phyloP scores from a whole-genome alignment of 495 filamentous ascomycete species.

The Penicillium taxi region DNA sequence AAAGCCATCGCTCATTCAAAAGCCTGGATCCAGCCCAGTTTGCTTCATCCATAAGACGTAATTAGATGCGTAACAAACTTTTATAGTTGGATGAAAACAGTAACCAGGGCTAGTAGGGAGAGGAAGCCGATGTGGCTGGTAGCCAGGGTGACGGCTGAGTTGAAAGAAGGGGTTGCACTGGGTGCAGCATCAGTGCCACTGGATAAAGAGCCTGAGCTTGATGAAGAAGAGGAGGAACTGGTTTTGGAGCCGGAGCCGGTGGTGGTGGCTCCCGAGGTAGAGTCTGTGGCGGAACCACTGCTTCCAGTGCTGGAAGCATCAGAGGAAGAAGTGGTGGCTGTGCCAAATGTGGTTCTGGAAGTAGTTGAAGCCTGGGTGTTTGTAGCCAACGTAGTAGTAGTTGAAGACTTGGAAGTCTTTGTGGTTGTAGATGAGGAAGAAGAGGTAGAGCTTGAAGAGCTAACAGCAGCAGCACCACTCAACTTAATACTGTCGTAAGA shows the following conservation, averaged over 20 bases:
- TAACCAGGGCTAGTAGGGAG: constrained; percentile 26
- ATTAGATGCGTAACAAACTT: constrained; percentile 20
- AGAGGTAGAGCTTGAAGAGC: constrained; percentile 3
- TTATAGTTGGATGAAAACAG: constrained; percentile 33
- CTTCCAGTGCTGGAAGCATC: constrained; percentile 4
- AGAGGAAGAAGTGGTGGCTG: constrained; percentile 11
- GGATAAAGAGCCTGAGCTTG: constrained; percentile 12
- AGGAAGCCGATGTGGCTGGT: constrained; percentile 20
- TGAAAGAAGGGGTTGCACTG: constrained; percentile 15
- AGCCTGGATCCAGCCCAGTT: constrained; percentile 21
- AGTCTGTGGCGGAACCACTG: constrained; percentile 6
- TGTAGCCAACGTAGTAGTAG: constrained; percentile 3
- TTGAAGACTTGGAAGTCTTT: constrained; percentile 2
- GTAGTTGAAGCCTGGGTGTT: constrained; percentile 15
- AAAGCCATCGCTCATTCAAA: constrained; percentile 12
- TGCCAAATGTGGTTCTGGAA: constrained; percentile 10
- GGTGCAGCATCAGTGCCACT: constrained; percentile 18
- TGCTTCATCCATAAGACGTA: constrained; percentile 16
- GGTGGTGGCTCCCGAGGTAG: constrained; percentile 5
- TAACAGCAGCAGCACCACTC: constrained; percentile 11
- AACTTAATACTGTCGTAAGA: constrained; percentile 54
- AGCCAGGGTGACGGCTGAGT: constrained; percentile 19
- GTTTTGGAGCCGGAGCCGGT: constrained; percentile 13
- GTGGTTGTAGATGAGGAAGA: constrained; percentile 8
- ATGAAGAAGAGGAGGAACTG: constrained; percentile 7